Conservation (phyloP, 768 basidiomycete species). For the Auricularia auricula-judae region DNA sequence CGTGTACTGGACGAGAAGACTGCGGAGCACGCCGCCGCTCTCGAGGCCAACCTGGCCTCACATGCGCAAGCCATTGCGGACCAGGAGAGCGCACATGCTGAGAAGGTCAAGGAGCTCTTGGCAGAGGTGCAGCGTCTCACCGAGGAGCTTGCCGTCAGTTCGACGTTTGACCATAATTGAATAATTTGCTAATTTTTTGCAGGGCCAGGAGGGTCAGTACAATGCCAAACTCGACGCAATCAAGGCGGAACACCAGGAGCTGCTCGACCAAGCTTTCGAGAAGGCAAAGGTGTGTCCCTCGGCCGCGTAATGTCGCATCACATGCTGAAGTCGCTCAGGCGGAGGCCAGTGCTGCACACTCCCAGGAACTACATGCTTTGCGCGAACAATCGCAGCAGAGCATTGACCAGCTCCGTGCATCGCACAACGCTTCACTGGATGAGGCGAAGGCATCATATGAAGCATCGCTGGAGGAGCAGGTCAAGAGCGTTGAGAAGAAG, state of each 20-base stretch:
- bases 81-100: slow-evolving; percentile 35
- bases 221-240: slow-evolving; percentile 46
- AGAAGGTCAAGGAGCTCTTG: slow-evolving; percentile 44
- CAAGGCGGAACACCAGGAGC: slow-evolving; percentile 10
- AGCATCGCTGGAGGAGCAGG: slow-evolving; percentile 45
- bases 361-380: slow-evolving; percentile 59
- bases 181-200: not conserved
- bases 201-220: slow-evolving; percentile 66
- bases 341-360: slow-evolving; percentile 60
- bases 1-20: not conserved
- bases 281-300: slow-evolving; percentile 53
- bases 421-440: slow-evolving; percentile 50
- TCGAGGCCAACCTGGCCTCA: not conserved
- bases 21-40: slow-evolving; percentile 2
- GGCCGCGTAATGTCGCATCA: not conserved
- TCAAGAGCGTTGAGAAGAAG: slow-evolving; percentile 49
- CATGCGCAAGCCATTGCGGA: not conserved
- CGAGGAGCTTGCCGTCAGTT: not conserved
- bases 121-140: slow-evolving; percentile 49
- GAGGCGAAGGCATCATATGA: slow-evolving; percentile 55
- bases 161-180: slow-evolving; percentile 1
- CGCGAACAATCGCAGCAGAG: slow-evolving; percentile 54
- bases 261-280: slow-evolving; percentile 45
- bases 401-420: slow-evolving; percentile 55
- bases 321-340: slow-evolving; percentile 26